Evolutionary conservation across 148 eudicot genomes (phyloP), one percentile per base, ranked within the genome.

Genomic region (Beta vulgaris): DNA sequence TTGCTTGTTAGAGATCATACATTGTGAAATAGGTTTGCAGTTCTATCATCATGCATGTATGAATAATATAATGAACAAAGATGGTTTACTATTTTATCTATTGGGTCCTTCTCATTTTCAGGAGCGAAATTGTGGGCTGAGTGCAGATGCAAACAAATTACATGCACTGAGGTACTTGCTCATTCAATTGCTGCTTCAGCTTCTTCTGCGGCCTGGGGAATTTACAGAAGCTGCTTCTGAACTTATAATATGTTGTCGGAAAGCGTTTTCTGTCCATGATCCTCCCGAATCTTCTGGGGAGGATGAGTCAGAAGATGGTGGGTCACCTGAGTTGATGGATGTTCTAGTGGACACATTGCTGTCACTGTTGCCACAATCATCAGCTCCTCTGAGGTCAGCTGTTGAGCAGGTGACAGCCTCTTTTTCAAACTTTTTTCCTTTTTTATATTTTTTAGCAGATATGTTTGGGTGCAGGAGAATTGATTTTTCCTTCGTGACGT

Each of bases 131-230:
- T 77, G 85, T 79, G 97, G 89, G 71, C 87, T 82, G 34, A 87
- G 89, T 77, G 67, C 82, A 9, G 88, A 88, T 76, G 88, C 86
- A 28, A 88, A 86, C 77, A 96, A 88, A 66, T 73, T 96, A 69
- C 99, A 87, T 79, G 91, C 99, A n/a, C 75, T 92, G 84, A 90
- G 98, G 80, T 92, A 92, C 77, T 85, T 96, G 86, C 97, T 96
- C 75, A 96, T 96, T 62, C 98, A 96, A 48, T 69, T 96, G 84
- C 82, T 89, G 81, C 91, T 92, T 59, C 99, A 92, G 76, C 84
- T 91, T 61, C 86, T 96, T 37, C 90, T 92, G 75, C 82, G 85
- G 37, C 99, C 99, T 23, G 93, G 91, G 72, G 99, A 92, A 76
- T 84, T 87, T 78, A 74, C 85, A 5, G 98, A 91, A 84, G 90